A percentile compares a stretch with the other conserved stretches of the same genome.
These are phyloP conservation scores for Ulota crispa DNA, from an alignment of 225 moss, liverwort and hornwort species.

Conservation along the genomic window DNA sequence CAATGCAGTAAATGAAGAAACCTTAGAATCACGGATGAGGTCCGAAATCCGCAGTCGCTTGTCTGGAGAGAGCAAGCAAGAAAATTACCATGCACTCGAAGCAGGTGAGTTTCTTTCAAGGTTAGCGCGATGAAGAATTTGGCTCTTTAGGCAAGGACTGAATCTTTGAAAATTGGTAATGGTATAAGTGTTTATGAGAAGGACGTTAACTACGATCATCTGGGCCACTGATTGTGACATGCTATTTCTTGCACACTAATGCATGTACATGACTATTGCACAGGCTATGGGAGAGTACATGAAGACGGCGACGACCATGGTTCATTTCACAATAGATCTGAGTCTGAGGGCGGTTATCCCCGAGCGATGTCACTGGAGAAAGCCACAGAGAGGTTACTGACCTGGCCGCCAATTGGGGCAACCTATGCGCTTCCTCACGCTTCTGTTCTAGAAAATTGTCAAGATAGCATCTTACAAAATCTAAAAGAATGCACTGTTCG, in stretches of 20 bases:
- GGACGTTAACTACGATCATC: not conserved
- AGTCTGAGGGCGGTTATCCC: slow-evolving; percentile 37
- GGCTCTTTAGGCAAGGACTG: not conserved
- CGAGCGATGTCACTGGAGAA: slow-evolving; percentile 49
- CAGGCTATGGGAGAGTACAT: slow-evolving; percentile 29
- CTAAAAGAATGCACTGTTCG: slow-evolving; percentile 40
- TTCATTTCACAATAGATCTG: slow-evolving; percentile 14
- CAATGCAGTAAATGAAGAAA: slow-evolving; percentile 20
- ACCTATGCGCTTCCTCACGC: slow-evolving; percentile 34
- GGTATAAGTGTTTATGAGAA: not conserved
- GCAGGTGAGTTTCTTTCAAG: slow-evolving; percentile 34
- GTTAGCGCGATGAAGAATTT: not conserved
- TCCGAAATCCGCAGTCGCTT: slow-evolving; percentile 42
- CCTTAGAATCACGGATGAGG: slow-evolving; percentile 49
- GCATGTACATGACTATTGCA: not conserved
- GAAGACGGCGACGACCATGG: not conserved
- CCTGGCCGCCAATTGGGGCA: slow-evolving; percentile 50
- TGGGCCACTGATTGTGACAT: slow-evolving; percentile 1
- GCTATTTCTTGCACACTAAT: slow-evolving; percentile 11
- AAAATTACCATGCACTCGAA: slow-evolving; percentile 36
- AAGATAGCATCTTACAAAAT: slow-evolving; percentile 41
- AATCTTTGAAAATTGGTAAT: not conserved
- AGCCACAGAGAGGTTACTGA: slow-evolving; percentile 49
- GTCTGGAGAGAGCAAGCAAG: slow-evolving; percentile 11
- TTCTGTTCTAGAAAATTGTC: slow-evolving; percentile 45